Conservation (phyloP, 2,329 filamentous ascomycete species). For the Elsinoe australis region DNA sequence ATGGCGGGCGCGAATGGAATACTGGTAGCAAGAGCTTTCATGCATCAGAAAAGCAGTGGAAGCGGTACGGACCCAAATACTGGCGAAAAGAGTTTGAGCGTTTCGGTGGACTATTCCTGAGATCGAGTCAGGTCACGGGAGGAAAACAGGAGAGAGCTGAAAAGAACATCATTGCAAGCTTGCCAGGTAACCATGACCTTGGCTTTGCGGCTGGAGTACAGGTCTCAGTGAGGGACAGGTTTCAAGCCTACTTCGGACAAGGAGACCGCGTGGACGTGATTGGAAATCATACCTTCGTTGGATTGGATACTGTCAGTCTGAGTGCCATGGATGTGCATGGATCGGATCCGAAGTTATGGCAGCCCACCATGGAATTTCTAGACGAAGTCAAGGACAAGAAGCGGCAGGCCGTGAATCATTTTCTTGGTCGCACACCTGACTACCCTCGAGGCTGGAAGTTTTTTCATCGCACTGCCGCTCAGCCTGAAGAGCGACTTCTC, state of each 20-base stretch:
- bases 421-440: slow-evolving; percentile 54
- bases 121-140: slow-evolving; percentile 33
- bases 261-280: slow-evolving; percentile 86
- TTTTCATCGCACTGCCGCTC: slow-evolving; percentile 30
- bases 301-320: slow-evolving; percentile 78
- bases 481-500: slow-evolving; percentile 28
- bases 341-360: slow-evolving; percentile 59
- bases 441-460: slow-evolving; percentile 14
- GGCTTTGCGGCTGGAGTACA: slow-evolving; percentile 86
- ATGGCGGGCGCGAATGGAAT: slow-evolving; percentile 92
- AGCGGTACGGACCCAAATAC: slow-evolving; percentile 68
- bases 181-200: slow-evolving; percentile 92
- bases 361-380: slow-evolving; percentile 69
- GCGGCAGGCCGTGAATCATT: slow-evolving; percentile 58
- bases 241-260: slow-evolving; percentile 81
- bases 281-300: slow-evolving; percentile 92
- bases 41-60: slow-evolving; percentile 59
- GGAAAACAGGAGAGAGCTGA: slow-evolving; percentile 64
- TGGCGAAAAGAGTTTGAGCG: slow-evolving; percentile 83
- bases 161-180: slow-evolving; percentile 69
- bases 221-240: slow-evolving; percentile 68
- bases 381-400: slow-evolving; percentile 57
- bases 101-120: slow-evolving; percentile 78
- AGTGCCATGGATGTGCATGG: slow-evolving; percentile 61
- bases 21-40: slow-evolving; percentile 47